Evolutionary conservation across 306 rosid genomes (phyloP).

Genomic region (Dalbergia cultrata): DNA sequence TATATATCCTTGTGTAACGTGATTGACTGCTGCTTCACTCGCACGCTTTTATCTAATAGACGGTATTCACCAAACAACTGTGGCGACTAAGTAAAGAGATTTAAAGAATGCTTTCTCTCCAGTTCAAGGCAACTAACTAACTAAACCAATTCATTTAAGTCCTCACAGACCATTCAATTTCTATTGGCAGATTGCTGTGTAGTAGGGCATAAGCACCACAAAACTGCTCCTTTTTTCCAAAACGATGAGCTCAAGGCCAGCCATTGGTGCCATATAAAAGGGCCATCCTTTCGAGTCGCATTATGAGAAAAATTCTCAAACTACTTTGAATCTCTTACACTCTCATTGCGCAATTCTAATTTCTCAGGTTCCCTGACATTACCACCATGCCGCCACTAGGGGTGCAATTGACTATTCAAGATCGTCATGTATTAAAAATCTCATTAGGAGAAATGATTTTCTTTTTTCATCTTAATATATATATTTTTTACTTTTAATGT

Average conservation of each 20-base stretch:
- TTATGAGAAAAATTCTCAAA: conserved; percentile 31
- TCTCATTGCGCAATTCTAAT: neutral
- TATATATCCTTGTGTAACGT: conserved; percentile 8
- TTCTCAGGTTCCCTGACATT: conserved; percentile 21
- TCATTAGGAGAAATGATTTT: conserved; percentile 1
- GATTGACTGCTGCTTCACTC: conserved; percentile 49
- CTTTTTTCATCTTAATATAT: neutral
- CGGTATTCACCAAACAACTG: conserved; percentile 54
- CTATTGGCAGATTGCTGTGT: conserved; percentile 45
- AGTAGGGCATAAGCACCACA: conserved; percentile 26
- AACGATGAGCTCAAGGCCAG: conserved; percentile 35
- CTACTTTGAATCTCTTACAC: conserved; percentile 27
- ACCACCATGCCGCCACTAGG: conserved; percentile 49
- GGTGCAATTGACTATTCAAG: conserved; percentile 61
- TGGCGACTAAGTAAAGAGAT: conserved; percentile 89
- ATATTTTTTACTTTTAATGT: conserved; percentile 7
- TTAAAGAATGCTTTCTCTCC: conserved; percentile 55
- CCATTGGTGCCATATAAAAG: conserved; percentile 29
- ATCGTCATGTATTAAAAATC: conserved; percentile 54
- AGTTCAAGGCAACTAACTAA: conserved; percentile 60
- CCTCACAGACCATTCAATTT: conserved; percentile 38
- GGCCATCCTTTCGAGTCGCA: conserved; percentile 20
- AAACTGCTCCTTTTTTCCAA: conserved; percentile 14
- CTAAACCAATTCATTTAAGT: conserved; percentile 41
- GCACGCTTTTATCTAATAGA: conserved; percentile 50